Percentiles rank a stretch among this genome's conserved stretches.
Evolutionary conservation across 768 basidiomycete species (phyloP).

Genomic region (Mycena leptocephala): DNA sequence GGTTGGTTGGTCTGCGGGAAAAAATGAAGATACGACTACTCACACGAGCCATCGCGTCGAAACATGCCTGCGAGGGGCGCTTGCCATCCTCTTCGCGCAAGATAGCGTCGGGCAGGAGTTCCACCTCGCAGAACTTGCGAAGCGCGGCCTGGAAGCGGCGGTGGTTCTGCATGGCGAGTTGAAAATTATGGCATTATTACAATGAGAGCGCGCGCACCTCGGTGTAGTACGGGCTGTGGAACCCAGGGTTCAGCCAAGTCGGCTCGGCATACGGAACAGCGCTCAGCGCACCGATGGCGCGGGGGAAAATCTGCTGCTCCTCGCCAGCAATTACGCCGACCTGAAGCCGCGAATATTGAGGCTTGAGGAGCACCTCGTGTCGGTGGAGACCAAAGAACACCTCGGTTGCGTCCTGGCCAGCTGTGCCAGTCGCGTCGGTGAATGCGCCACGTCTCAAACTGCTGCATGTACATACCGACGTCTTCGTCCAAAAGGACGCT

Average conservation of each 20-base stretch:
- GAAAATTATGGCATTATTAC: slow-evolving; percentile 4
- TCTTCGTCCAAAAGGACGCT: slow-evolving; percentile 77
- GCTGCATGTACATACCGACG: slow-evolving; percentile 67
- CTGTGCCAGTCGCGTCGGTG: slow-evolving; percentile 67
- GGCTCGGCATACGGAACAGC: slow-evolving; percentile 91
- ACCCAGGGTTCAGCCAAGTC: slow-evolving; percentile 63
- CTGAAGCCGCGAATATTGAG: slow-evolving; percentile 81
- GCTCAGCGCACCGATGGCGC: slow-evolving; percentile 73
- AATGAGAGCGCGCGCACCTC: slow-evolving; percentile 58
- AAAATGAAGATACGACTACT: slow-evolving; percentile 40
- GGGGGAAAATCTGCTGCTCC: slow-evolving; percentile 66
- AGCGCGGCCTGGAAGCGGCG: slow-evolving; percentile 71
- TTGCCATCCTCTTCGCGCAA: slow-evolving; percentile 93
- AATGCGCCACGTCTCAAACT: slow-evolving; percentile 84
- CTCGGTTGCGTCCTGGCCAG: slow-evolving; percentile 91
- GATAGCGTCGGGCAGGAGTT: slow-evolving; percentile 72
- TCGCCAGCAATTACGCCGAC: slow-evolving; percentile 84
- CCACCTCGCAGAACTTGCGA: slow-evolving; percentile 82
- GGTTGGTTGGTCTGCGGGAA: no score
- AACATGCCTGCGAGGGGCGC: slow-evolving; percentile 81
- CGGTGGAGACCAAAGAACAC: slow-evolving; percentile 93
- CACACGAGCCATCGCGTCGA: slow-evolving; percentile 78
- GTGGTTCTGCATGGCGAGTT: slow-evolving; percentile 64
- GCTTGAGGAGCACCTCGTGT: slow-evolving; percentile 84
- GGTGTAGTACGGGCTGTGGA: slow-evolving; percentile 21